Conservation (phyloP, 2,329 filamentous ascomycete species). For the Penicillium sp. region DNA sequence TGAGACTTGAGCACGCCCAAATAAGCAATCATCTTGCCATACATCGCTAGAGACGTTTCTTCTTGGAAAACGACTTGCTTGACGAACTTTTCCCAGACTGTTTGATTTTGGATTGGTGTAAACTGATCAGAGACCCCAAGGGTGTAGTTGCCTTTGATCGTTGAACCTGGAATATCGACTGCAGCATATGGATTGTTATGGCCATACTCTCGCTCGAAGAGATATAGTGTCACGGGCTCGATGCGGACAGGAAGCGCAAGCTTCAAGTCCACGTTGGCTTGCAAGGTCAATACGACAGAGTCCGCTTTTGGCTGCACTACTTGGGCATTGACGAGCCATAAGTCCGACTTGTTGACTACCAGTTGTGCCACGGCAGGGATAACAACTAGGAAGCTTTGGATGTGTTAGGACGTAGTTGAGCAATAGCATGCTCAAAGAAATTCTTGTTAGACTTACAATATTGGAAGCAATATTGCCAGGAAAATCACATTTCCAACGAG, state of each 20-base stretch:
- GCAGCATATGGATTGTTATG: constrained; percentile 24
- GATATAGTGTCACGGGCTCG: constrained; percentile 25
- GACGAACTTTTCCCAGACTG: constrained; percentile 28
- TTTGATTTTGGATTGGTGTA: constrained; percentile 25
- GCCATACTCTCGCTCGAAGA: constrained; percentile 26
- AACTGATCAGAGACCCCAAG: constrained; percentile 21
- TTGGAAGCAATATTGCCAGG: constrained; percentile 53
- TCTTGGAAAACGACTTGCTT: constrained; percentile 25
- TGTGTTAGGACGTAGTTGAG: not conserved
- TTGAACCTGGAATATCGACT: constrained; percentile 29
- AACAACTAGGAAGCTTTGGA: constrained; percentile 53
- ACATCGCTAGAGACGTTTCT: constrained; percentile 22
- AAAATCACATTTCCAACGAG: constrained; percentile 50
- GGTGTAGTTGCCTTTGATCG: constrained; percentile 32
- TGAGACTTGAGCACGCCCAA: constrained; percentile 31
- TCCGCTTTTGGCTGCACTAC: constrained; percentile 30
- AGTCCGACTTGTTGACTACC: constrained; percentile 51
- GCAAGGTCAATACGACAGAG: constrained; percentile 28
- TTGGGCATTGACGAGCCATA: constrained; percentile 44
- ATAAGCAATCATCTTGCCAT: constrained; percentile 26
- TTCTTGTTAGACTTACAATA: constrained; percentile 48
- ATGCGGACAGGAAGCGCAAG: constrained; percentile 28
- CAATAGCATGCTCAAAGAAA: no score
- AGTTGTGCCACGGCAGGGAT: constrained; percentile 56
- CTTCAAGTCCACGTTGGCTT: constrained; percentile 30